phyloP scores from a whole-genome alignment of 2,329 filamentous ascomycete species.

The Leptosphaerulina australis region DNA sequence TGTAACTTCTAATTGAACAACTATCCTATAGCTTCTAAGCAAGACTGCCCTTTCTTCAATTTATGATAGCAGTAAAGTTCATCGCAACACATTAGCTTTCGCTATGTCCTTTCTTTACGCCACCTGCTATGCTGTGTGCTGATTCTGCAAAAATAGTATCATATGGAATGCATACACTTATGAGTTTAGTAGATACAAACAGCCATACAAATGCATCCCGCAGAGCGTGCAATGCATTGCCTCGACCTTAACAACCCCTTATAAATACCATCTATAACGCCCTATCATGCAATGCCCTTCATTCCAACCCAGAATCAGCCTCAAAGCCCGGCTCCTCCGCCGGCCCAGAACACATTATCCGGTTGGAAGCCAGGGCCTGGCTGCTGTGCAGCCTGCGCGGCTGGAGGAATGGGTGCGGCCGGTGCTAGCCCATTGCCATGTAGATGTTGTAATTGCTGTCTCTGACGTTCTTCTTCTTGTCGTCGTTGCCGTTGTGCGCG shows the following conservation, averaged over 20 bases:
- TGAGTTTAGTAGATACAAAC: background rate
- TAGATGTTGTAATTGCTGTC: conserved; percentile 31
- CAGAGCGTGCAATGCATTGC: background rate
- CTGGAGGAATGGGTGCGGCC: background rate
- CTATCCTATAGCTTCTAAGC: too few species aligned
- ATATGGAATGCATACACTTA: background rate
- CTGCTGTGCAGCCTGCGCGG: background rate
- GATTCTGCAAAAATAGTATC: too few species aligned
- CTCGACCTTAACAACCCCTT: background rate
- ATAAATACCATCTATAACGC: conserved; percentile 4
- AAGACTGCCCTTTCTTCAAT: too few species aligned
- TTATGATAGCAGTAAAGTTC: too few species aligned
- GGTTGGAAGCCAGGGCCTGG: conserved; percentile 3
- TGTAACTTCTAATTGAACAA: too few species aligned
- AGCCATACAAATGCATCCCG: too few species aligned
- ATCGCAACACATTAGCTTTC: too few species aligned
- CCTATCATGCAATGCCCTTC: conserved; percentile 2
- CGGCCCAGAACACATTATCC: conserved; percentile 13
- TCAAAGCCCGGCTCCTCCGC: conserved; percentile 12
- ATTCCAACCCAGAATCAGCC: too few species aligned
- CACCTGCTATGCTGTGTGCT: too few species aligned
- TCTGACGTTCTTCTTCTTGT: conserved; percentile 51
- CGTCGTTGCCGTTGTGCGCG: conserved; percentile 65
- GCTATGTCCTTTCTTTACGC: too few species aligned
- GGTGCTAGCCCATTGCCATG: background rate